Evolutionary conservation across 768 basidiomycete species (phyloP).

Genomic region (Hypholoma sublateritium): DNA sequence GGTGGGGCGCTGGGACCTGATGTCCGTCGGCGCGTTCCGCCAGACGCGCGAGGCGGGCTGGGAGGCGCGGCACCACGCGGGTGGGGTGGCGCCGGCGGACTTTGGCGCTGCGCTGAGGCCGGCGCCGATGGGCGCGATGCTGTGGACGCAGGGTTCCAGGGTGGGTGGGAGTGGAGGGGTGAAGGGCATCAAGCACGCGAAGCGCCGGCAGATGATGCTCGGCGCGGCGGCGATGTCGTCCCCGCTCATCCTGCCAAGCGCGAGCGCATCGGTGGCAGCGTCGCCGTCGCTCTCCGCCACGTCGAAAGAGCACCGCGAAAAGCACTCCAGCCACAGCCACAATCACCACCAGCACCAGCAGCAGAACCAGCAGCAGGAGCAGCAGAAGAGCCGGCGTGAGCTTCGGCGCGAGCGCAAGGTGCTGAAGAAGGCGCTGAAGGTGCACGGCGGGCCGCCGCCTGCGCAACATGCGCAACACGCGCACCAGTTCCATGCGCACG

Average conservation of each 20-base stretch:
- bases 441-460: slow-evolving; percentile 43
- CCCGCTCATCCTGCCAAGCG: slow-evolving; percentile 37
- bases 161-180: slow-evolving; percentile 11
- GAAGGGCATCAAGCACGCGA: slow-evolving; percentile 26
- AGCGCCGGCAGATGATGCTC: slow-evolving; percentile 25
- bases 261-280: slow-evolving; percentile 53
- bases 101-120: slow-evolving; percentile 52
- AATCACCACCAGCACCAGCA: slow-evolving; percentile 20
- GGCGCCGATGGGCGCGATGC: slow-evolving; percentile 55
- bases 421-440: slow-evolving; percentile 56
- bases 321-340: slow-evolving; percentile 24
- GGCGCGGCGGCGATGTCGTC: slow-evolving; percentile 27
- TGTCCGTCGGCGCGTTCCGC: slow-evolving; percentile 73
- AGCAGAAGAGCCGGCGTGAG: slow-evolving; percentile 63
- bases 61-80: slow-evolving; percentile 12
- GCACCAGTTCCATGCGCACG: slow-evolving; percentile 45
- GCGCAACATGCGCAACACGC: slow-evolving; percentile 18
- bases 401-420: slow-evolving; percentile 66
- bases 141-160: slow-evolving; percentile 40
- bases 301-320: neutral
- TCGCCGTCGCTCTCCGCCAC: slow-evolving; percentile 35
- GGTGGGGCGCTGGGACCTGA: slow-evolving; percentile 71
- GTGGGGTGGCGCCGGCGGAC: slow-evolving; percentile 32
- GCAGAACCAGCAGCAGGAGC: slow-evolving; percentile 13
- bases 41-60: slow-evolving; percentile 43